A percentile compares a stretch with the other conserved stretches of the same genome.
These are phyloP conservation scores for Tricholoma terreum DNA, from an alignment of 768 basidiomycete species.

Conservation along the genomic window DNA sequence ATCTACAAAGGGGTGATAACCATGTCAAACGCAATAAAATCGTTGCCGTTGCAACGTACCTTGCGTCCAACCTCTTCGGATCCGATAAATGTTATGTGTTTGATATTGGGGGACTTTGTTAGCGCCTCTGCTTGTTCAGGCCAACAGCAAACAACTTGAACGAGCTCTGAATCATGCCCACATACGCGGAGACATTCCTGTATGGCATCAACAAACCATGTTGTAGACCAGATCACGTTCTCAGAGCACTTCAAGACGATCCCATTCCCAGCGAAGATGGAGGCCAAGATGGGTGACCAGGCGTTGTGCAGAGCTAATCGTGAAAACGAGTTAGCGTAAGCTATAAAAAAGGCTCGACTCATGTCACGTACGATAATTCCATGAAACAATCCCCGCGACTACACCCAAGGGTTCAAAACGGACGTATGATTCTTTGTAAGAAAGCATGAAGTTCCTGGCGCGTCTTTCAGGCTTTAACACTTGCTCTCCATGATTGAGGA, in stretches of 20 bases:
- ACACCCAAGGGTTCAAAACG: slow-evolving; percentile 91
- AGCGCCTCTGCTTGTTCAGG: slow-evolving; percentile 83
- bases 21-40: background rate
- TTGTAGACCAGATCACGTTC: slow-evolving; percentile 88
- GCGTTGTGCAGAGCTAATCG: slow-evolving; percentile 83
- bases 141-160: slow-evolving; percentile 90
- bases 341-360: background rate
- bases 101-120: slow-evolving; percentile 75
- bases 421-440: slow-evolving; percentile 75
- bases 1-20: slow-evolving; percentile 42
- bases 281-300: slow-evolving; percentile 89
- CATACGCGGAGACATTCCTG: slow-evolving; percentile 73
- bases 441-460: slow-evolving; percentile 60
- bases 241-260: slow-evolving; percentile 92
- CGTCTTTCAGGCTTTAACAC: slow-evolving; percentile 73
- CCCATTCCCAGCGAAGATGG: slow-evolving; percentile 87
- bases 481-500: slow-evolving; percentile 81
- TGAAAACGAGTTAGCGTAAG: background rate
- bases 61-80: slow-evolving; percentile 76
- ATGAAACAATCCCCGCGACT: slow-evolving; percentile 89
- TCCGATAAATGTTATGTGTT: slow-evolving; percentile 94
- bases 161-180: slow-evolving; percentile 79
- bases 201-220: slow-evolving; percentile 79
- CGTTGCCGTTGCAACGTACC: slow-evolving; percentile 35
- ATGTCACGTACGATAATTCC: slow-evolving; percentile 76